Evolutionary conservation across 306 rosid species (phyloP), one percentile per base, ranked within the genome.

Genomic region (Dicorynia guianensis): DNA sequence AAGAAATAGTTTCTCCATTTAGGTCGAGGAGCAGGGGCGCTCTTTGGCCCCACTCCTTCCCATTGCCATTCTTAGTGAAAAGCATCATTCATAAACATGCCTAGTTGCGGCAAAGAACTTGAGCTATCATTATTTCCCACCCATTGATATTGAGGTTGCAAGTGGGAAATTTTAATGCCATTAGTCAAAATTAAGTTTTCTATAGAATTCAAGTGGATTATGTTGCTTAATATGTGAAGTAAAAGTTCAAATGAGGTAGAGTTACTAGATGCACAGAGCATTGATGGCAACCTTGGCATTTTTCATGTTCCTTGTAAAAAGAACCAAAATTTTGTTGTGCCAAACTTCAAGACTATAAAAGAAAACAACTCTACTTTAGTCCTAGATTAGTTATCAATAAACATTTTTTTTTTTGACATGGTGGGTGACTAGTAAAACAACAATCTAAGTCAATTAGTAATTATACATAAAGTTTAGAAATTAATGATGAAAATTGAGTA

Each of bases 81-180:
- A 25, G 30, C 30, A 25, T 25, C 1, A 25, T 25, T 25, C 30
- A 25, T 25, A 2, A 25, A 25, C 30, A 5, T 74, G 86, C 93
- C 93, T 61, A 18, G 89, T 88, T 13, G 85, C 88, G 65, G 90
- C 84, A 56, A 71, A 59, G 84, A 88, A 88, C 4, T 90, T 90
- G 84, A 46, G 90, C 71, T 79, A 88, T 74, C 93, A 88, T 84
- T 84, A 88, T 63, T 82, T 82, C 88, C 89, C 89, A 88, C 11
- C 90, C 89, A 56, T 68, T 82, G 70, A 88, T 68, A 73, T 86
- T 84, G 47, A 88, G 87, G 75, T 90, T 88, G 86, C 71, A 77
- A 63, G 18, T 25, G 10, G 36, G 3, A n/a, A 2, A 11, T 2
- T 65, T 62, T 17, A 34, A 35, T 44, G 34, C 14, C 19, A 49